phyloP scores from a whole-genome alignment of 2,329 filamentous ascomycete genomes.

The Fusarium sp. region DNA sequence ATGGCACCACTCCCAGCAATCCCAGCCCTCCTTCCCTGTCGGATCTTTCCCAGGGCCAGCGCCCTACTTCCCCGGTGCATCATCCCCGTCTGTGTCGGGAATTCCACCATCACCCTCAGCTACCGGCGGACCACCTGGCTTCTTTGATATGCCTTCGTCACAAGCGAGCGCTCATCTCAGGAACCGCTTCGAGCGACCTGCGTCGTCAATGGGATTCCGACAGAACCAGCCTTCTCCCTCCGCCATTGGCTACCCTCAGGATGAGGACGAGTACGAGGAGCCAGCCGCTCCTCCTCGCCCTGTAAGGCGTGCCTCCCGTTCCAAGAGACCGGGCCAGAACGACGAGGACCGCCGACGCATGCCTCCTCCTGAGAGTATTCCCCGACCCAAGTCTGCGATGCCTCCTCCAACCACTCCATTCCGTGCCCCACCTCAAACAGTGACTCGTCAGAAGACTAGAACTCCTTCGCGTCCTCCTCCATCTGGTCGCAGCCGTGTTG shows the following conservation, averaged over 20 bases:
- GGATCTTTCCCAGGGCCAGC: constrained; percentile 50
- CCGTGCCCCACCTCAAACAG: constrained; percentile 44
- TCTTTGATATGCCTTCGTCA: constrained; percentile 47
- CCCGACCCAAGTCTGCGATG: constrained; percentile 52
- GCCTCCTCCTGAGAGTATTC: constrained; percentile 58
- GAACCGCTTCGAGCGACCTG: constrained; percentile 52
- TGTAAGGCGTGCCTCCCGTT: constrained; percentile 56
- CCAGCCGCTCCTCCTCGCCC: constrained; percentile 50
- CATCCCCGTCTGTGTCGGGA: constrained; percentile 43
- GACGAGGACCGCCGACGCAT: constrained; percentile 60
- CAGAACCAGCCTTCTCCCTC: constrained; percentile 42
- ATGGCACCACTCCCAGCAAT: constrained; percentile 45
- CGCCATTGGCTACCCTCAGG: constrained; percentile 50
- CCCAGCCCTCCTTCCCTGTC: constrained; percentile 38
- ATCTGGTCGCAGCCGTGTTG: constrained; percentile 47
- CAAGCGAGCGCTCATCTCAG: constrained; percentile 48
- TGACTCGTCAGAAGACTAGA: constrained; percentile 46
- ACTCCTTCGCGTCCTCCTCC: constrained; percentile 50
- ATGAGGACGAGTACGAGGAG: constrained; percentile 57
- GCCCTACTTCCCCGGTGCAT: constrained; percentile 41
- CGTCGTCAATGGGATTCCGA: constrained; percentile 56
- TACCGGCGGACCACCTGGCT: constrained; percentile 45
- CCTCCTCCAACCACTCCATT: constrained; percentile 46
- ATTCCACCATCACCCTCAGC: constrained; percentile 48
- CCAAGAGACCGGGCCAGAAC: constrained; percentile 50